Base-by-base conservation (phyloP, 495 filamentous ascomycete genomes). In the Neurospora sp. region DNA sequence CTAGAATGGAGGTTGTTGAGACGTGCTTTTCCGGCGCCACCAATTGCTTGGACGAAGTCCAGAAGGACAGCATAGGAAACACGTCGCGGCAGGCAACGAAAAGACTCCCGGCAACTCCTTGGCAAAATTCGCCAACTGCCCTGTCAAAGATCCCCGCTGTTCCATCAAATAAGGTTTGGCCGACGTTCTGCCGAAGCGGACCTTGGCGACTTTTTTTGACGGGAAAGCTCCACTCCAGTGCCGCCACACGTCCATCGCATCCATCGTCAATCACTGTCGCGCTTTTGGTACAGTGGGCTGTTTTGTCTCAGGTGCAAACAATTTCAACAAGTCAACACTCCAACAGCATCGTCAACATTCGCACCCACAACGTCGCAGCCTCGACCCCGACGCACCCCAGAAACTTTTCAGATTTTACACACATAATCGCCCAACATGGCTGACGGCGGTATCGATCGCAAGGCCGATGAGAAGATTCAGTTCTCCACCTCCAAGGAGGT, bases 401-500 rank as follows among this genome's bases (percentile, higher is more conserved):
- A 59, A 59, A 6, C 59, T 11, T 70, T 70, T 72, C 74, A 73
- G 96, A 35, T 14, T 35, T 38, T 38, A 38, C 27, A 37, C 6
- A 16, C 14, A 66, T 0, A 16, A 66, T 66, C 31, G 54, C 54
- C 54, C 54, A 66, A 35, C 54, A 99, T 99, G 96, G 92, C 95
- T 66, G 95, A 97, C 78, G 81, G 82, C 48, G 85, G 85, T 41
- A 97, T 98, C 78, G 96, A 99, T 84, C 90, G 93, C 83, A 93
- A 94, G 79, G 90, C 91, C 41, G 96, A 98, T 84, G 94, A 97
- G 89, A 91, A 92, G 82, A 96, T 98, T 88, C 96, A 98, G 86
- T 99, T 99, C 86, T 89, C 89, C 74, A 99, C 96, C 82, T 97
- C 94, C 74, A 97, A 96, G 84, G 96, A 99, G 89, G 95, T 99